Evolutionary conservation across 805 yeast species (phyloP).

Genomic region (Wickerhamomyces kurtzmanii): DNA sequence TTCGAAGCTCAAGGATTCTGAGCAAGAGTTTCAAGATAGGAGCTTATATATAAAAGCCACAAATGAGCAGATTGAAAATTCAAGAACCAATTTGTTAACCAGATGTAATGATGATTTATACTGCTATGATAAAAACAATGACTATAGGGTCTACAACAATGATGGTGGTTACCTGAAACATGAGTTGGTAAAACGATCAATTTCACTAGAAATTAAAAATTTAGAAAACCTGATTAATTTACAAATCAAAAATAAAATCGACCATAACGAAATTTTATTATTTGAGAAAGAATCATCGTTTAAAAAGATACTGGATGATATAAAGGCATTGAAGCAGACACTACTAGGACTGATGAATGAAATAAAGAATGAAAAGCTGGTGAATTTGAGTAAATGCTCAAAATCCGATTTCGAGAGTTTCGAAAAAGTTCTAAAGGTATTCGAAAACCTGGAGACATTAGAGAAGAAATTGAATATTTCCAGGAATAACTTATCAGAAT

Average conservation of each 20-base stretch:
- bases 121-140: too few species aligned
- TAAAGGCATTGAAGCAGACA: slow-evolving; percentile 18
- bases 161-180: too few species aligned
- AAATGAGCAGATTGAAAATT: slow-evolving; percentile 4
- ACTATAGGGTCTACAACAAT: too few species aligned
- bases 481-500: slow-evolving; percentile 10
- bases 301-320: slow-evolving; percentile 11
- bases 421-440: slow-evolving; percentile 16
- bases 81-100: slow-evolving; percentile 4
- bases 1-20: background rate
- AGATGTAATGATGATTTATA: too few species aligned
- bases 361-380: slow-evolving; percentile 18
- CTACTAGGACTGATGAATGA: slow-evolving; percentile 16
- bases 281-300: slow-evolving; percentile 18
- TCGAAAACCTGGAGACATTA: slow-evolving; percentile 17
- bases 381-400: slow-evolving; percentile 13
- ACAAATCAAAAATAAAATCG: slow-evolving; percentile 11
- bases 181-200: slow-evolving; percentile 2
- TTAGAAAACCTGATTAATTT: slow-evolving; percentile 15
- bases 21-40: slow-evolving; percentile 1
- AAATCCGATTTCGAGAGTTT: too few species aligned
- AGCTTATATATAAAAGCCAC: slow-evolving; percentile 1
- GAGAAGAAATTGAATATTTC: slow-evolving; percentile 17
- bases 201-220: slow-evolving; percentile 12
- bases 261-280: slow-evolving; percentile 17